Evolutionary conservation across 2,329 filamentous ascomycete genomes (phyloP).

Genomic region (Sclerotinia spermophila): DNA sequence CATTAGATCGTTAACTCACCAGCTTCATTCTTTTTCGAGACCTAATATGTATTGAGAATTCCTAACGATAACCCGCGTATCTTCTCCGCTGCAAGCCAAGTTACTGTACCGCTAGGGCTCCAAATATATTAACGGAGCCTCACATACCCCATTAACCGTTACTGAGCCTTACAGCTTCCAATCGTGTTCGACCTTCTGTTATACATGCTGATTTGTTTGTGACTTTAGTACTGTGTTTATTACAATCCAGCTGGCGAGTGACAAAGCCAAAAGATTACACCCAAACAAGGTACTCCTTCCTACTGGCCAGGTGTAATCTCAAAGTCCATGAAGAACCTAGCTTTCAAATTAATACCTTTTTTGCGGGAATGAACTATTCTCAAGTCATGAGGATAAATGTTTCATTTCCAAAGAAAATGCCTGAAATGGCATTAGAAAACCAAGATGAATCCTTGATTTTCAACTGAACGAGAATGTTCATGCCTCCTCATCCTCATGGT

Average conservation of each 20-base stretch:
- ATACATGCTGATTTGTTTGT: neutral
- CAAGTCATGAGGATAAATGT: neutral
- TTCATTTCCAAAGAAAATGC: neutral
- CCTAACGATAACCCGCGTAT: neutral
- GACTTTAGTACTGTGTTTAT: neutral
- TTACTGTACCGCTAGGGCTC: neutral
- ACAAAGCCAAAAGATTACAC: neutral
- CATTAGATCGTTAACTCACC: no score
- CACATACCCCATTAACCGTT: neutral
- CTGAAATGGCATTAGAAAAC: neutral
- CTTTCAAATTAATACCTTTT: neutral
- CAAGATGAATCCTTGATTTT: neutral
- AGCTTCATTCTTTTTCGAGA: neutral
- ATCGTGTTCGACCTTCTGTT: neutral
- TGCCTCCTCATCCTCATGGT: constrained; percentile 3
- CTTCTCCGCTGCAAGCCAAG: neutral
- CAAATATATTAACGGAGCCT: neutral
- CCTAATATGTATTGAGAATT: neutral
- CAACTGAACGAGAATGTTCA: neutral
- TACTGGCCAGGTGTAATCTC: neutral
- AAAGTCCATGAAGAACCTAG: neutral
- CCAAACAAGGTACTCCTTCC: neutral
- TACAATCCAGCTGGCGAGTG: neutral
- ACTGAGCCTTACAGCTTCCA: neutral
- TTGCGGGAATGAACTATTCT: neutral